Percentiles rank a stretch among this genome's conserved stretches.
These are phyloP conservation scores for Thielaviopsis euricoi DNA, from an alignment of 2,329 filamentous ascomycete genomes.

Conservation along the genomic window DNA sequence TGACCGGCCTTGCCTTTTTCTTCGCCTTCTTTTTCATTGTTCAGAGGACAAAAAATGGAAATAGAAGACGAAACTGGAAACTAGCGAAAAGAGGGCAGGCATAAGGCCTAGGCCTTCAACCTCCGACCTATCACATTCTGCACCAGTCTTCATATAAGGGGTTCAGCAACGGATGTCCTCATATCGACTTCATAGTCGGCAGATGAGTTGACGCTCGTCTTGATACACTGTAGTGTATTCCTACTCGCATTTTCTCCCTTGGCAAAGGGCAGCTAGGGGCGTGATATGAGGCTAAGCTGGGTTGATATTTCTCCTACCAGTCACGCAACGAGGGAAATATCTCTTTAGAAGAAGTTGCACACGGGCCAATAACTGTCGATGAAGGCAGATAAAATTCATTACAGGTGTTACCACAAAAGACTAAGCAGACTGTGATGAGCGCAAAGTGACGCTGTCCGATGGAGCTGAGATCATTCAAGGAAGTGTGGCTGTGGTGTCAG, in stretches of 20 bases:
- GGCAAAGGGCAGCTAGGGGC: not conserved
- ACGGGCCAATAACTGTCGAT: not conserved
- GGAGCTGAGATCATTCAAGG: not conserved
- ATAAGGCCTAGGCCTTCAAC: no score
- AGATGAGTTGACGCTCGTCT: not conserved
- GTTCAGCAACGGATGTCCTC: not conserved
- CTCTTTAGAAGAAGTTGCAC: not conserved
- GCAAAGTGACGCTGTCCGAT: not conserved
- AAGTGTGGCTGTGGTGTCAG: not conserved
- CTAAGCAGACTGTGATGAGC: not conserved
- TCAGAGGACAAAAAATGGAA: not conserved
- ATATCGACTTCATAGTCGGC: not conserved
- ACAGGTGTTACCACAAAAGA: not conserved
- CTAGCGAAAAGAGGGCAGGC: no score
- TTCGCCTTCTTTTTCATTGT: not conserved
- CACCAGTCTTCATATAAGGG: no score
- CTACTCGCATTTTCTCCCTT: not conserved
- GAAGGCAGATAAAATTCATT: not conserved
- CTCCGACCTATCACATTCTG: no score
- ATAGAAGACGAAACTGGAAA: not conserved
- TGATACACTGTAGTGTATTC: not conserved
- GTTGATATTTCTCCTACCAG: not conserved
- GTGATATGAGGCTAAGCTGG: not conserved
- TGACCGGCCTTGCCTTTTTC: not conserved
- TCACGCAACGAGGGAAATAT: not conserved